These are phyloP conservation scores for Apiosordaria backusii DNA, from an alignment of 495 filamentous ascomycete genomes.

Conservation along the genomic window DNA sequence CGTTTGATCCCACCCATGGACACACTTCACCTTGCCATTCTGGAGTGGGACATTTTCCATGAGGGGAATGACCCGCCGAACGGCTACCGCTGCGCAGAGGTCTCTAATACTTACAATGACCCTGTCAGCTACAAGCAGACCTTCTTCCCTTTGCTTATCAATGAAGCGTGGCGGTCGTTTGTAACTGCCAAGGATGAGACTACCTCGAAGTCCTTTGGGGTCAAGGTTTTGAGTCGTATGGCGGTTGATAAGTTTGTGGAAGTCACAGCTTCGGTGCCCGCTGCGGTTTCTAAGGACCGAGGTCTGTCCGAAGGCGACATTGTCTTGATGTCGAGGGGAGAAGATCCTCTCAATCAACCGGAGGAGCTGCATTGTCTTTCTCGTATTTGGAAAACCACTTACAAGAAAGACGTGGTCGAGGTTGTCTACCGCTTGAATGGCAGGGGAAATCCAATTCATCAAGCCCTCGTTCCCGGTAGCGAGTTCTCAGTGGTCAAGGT, in stretches of 20 bases:
- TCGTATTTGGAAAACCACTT: conserved; percentile 70
- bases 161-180: conserved; percentile 95
- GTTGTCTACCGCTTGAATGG: conserved; percentile 75
- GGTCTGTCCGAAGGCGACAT: conserved; percentile 81
- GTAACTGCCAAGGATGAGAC: conserved; percentile 84
- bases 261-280: conserved; percentile 75
- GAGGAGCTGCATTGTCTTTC: conserved; percentile 77
- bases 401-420: conserved; percentile 74
- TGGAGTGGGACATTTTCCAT: conserved; percentile 93
- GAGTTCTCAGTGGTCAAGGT: conserved; percentile 75
- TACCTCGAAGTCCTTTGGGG: conserved; percentile 69
- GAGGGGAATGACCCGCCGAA: conserved; percentile 77
- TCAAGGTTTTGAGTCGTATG: conserved; percentile 80
- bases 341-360: conserved; percentile 58
- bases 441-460: conserved; percentile 47
- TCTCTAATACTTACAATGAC: conserved; percentile 71
- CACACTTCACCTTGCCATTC: conserved; percentile 74
- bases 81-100: conserved; percentile 64
- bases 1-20: conserved; percentile 87
- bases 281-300: conserved; percentile 63
- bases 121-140: conserved; percentile 78
- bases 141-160: conserved; percentile 84
- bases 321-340: conserved; percentile 71
- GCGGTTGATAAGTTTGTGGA: conserved; percentile 92
- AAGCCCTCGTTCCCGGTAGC: conserved; percentile 53